Conservation (phyloP, 306 rosid genomes). For the Begonia masoniana region DNA sequence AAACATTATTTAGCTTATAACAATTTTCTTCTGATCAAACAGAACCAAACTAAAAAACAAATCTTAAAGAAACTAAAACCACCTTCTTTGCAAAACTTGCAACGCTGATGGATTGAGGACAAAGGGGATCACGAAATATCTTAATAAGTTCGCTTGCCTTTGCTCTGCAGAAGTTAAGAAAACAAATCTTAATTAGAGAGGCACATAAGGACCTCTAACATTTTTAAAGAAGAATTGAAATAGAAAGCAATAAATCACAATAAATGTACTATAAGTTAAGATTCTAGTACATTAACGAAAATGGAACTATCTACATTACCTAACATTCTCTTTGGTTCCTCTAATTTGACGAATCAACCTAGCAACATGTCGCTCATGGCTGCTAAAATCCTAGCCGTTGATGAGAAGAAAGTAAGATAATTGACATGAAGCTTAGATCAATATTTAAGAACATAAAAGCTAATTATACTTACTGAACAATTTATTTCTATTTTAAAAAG, state of each 20-base stretch:
- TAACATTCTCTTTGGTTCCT: conserved; percentile 54
- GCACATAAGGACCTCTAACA: too few relatives aligned
- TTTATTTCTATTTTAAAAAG: too few relatives aligned
- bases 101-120: conserved; percentile 25
- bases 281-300: too few relatives aligned
- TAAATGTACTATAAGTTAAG: too few relatives aligned
- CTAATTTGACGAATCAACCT: conserved; percentile 57
- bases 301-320: conserved; percentile 28
- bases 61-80: background rate
- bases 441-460: background rate
- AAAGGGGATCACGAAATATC: conserved; percentile 26
- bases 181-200: background rate
- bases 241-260: too few relatives aligned
- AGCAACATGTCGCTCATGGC: conserved; percentile 42
- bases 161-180: conserved; percentile 36
- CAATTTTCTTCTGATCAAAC: too few relatives aligned
- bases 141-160: conserved; percentile 49
- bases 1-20: too few relatives aligned
- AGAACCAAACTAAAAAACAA: too few relatives aligned
- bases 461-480: too few relatives aligned
- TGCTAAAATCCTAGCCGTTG: conserved; percentile 39
- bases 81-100: conserved; percentile 70
- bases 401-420: conserved; percentile 9
- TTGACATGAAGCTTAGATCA: conserved; percentile 3
- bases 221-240: too few relatives aligned